phyloP scores from a whole-genome alignment of 2,329 filamentous ascomycete species.

The Lachnum nothofagi region DNA sequence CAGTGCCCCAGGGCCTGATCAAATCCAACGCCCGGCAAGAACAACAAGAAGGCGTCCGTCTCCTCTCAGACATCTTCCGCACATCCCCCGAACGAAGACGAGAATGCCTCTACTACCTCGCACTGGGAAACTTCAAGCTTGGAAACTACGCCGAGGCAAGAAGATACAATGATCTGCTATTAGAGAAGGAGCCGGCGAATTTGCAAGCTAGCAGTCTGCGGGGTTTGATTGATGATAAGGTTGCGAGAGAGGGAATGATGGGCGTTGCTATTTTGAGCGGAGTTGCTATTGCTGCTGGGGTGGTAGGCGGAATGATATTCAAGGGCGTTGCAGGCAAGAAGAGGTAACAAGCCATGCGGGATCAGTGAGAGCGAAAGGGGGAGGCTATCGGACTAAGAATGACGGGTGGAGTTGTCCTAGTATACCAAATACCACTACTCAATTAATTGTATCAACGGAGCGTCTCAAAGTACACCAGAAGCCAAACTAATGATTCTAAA shows the following conservation, averaged over 20 bases:
- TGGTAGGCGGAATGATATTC: conserved; percentile 82
- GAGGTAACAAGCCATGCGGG: conserved; percentile 18
- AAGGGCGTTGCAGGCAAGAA: conserved; percentile 61
- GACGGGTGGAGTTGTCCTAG: conserved; percentile 15
- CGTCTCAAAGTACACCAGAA: background rate
- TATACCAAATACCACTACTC: conserved; percentile 21
- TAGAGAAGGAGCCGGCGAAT: conserved; percentile 88
- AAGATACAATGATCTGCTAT: conserved; percentile 85
- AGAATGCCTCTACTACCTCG: conserved; percentile 97
- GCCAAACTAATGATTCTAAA: background rate
- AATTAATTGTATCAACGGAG: conserved; percentile 3
- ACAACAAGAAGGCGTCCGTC: conserved; percentile 88
- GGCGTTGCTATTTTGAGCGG: conserved; percentile 94
- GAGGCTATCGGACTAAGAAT: conserved; percentile 7
- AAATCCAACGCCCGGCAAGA: conserved; percentile 81
- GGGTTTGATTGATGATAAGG: conserved; percentile 88
- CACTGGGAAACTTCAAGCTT: conserved; percentile 94
- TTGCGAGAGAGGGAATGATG: conserved; percentile 87
- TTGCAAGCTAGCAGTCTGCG: conserved; percentile 84
- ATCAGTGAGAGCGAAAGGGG: background rate
- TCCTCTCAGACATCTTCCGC: conserved; percentile 95
- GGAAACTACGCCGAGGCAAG: conserved; percentile 95
- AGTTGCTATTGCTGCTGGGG: conserved; percentile 85
- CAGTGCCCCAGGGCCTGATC: conserved; percentile 68
- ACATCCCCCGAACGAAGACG: conserved; percentile 85